Conservation (phyloP, 495 filamentous ascomycete species). For the Hyphodiscus hymeniophilus region DNA sequence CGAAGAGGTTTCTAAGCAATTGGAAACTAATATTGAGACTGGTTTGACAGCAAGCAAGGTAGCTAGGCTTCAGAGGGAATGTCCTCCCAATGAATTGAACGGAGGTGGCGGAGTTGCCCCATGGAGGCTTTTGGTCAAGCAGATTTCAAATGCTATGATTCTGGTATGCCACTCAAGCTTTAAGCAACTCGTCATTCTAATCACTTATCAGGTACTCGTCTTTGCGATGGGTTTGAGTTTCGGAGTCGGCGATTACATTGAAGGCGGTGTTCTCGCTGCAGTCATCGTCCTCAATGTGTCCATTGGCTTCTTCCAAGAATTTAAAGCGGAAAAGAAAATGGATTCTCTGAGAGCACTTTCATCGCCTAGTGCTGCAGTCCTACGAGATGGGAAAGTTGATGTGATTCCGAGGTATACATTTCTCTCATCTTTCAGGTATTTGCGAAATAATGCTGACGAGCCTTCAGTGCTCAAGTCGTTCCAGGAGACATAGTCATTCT, state of each 20-base stretch:
- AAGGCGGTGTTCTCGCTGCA: conserved; percentile 72
- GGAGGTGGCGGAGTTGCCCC: conserved; percentile 50
- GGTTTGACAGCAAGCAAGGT: conserved; percentile 47
- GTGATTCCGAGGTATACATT: conserved; percentile 47
- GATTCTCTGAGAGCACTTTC: conserved; percentile 69
- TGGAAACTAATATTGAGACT: conserved; percentile 48
- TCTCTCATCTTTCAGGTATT: neutral
- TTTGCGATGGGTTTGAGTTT: conserved; percentile 81
- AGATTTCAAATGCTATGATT: conserved; percentile 61
- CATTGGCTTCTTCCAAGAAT: conserved; percentile 78
- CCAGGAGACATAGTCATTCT: conserved; percentile 76
- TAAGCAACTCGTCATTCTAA: conserved; percentile 5
- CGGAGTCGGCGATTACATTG: conserved; percentile 70
- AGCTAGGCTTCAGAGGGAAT: conserved; percentile 37
- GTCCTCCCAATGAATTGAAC: conserved; percentile 56
- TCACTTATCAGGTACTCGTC: conserved; percentile 55
- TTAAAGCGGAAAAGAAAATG: conserved; percentile 79
- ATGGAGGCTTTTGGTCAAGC: conserved; percentile 58
- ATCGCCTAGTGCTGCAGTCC: conserved; percentile 67
- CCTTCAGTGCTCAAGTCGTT: conserved; percentile 57
- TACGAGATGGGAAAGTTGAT: conserved; percentile 59
- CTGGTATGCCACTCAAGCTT: conserved; percentile 35
- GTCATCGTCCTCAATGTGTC: conserved; percentile 77
- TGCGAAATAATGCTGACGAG: conserved; percentile 14
- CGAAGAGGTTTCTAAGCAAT: conserved; percentile 41